A percentile compares a stretch with the other conserved stretches of the same genome.
phyloP scores from a whole-genome alignment of 768 basidiomycete species.

The Nidularia sp. region DNA sequence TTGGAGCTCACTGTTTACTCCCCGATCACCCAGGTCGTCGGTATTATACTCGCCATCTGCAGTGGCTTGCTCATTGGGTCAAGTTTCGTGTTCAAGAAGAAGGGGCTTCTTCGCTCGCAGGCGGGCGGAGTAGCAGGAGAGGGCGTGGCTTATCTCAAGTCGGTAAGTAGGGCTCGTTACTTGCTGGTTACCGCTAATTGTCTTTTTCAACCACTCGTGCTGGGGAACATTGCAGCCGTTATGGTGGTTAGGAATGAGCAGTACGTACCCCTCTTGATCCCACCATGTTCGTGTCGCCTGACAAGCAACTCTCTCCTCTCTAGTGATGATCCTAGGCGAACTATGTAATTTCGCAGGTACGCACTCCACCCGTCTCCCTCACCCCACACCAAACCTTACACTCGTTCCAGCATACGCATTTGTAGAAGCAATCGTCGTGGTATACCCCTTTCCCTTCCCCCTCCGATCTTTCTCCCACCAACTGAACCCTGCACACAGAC shows the following conservation, averaged over 20 bases:
- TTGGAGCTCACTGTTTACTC: too few relatives aligned
- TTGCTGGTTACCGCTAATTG: neutral
- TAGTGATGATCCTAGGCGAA: slow-evolving; percentile 92
- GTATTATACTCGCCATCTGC: slow-evolving; percentile 68
- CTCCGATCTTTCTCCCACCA: neutral
- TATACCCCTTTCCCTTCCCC: slow-evolving; percentile 27
- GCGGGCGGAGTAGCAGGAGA: slow-evolving; percentile 77
- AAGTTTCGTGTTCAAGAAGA: slow-evolving; percentile 98
- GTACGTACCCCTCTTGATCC: slow-evolving; percentile 34
- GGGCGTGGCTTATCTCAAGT: slow-evolving; percentile 94
- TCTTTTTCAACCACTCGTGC: slow-evolving; percentile 7
- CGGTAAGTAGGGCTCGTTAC: slow-evolving; percentile 41
- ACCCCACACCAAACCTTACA: slow-evolving; percentile 9
- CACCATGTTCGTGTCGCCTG: neutral
- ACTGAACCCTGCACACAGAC: slow-evolving; percentile 42
- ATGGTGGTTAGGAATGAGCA: slow-evolving; percentile 95
- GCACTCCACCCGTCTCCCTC: slow-evolving; percentile 17
- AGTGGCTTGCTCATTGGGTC: slow-evolving; percentile 90
- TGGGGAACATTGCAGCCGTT: slow-evolving; percentile 44
- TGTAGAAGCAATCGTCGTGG: slow-evolving; percentile 89
- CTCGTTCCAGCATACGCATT: slow-evolving; percentile 70
- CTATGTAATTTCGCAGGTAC: slow-evolving; percentile 82
- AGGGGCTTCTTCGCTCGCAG: slow-evolving; percentile 77
- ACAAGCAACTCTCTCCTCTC: slow-evolving; percentile 4
- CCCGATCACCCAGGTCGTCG: slow-evolving; percentile 49